Percentiles rank a stretch among this genome's conserved stretches.
Conservation (phyloP, 352 stramenopile genomes). For the Phytophthora ohioensis region DNA sequence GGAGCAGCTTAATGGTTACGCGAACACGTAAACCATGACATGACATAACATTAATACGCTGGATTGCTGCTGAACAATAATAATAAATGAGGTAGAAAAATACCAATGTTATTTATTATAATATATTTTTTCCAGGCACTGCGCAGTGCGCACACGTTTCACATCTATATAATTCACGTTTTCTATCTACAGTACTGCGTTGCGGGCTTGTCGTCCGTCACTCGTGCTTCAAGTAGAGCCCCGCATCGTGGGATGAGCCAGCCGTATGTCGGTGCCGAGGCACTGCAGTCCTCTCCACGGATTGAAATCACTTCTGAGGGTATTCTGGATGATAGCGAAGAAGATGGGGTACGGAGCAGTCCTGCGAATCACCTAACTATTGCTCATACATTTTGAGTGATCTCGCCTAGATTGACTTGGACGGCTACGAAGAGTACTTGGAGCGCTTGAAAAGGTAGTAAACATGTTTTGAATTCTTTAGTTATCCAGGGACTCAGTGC, state of each 20-base stretch:
- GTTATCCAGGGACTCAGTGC: neutral
- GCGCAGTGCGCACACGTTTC: no score
- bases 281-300: neutral
- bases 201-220: no score
- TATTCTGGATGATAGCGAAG: constrained; percentile 17
- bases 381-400: constrained; percentile 1
- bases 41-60: no score
- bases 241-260: constrained; percentile 20
- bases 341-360: constrained; percentile 30
- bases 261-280: constrained; percentile 15
- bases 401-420: constrained; percentile 58
- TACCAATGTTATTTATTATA: no score
- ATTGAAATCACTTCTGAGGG: constrained; percentile 8
- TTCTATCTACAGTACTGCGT: no score
- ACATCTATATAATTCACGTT: no score
- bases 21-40: no score
- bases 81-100: no score
- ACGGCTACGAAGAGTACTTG: constrained; percentile 71
- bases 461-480: neutral
- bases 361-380: constrained; percentile 1
- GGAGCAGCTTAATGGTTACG: no score
- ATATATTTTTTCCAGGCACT: no score
- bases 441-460: constrained; percentile 55
- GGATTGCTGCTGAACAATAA: no score
- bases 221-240: no score